Percentiles rank a stretch among this genome's conserved stretches.
These are phyloP conservation scores for Yamagishiella unicocca DNA, from an alignment of 139 green algal genomes.

Conservation along the genomic window DNA sequence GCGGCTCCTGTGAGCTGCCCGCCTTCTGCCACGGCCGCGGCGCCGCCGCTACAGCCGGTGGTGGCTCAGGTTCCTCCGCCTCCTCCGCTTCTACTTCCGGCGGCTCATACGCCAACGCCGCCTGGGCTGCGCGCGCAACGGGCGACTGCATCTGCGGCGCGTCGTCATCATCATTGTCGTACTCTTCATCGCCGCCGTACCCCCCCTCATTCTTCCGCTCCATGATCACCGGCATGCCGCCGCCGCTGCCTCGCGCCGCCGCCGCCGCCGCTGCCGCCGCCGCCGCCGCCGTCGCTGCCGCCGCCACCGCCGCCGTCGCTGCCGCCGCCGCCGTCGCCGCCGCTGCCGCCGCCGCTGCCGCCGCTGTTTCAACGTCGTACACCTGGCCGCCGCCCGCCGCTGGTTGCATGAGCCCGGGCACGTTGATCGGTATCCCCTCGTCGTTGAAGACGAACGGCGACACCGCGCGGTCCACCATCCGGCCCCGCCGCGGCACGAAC, in stretches of 20 bases:
- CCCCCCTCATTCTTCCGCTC: neutral
- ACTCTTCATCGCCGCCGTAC: neutral
- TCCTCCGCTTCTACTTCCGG: neutral
- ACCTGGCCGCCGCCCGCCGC: neutral
- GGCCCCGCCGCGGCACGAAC: neutral
- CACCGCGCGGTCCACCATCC: constrained; percentile 17
- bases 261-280: neutral
- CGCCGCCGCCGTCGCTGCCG: neutral
- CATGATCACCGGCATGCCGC: neutral
- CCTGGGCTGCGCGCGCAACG: neutral
- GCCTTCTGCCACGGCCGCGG: neutral
- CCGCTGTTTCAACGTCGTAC: neutral
- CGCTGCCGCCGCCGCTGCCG: neutral
- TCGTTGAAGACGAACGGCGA: constrained; percentile 41
- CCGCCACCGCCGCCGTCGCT: neutral
- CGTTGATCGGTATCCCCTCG: neutral
- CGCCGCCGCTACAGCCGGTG: neutral
- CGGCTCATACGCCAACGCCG: neutral
- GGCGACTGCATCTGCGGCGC: constrained; percentile 39
- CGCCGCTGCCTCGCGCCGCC: neutral
- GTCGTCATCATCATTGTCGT: constrained; percentile 16
- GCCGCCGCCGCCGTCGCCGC: too few species aligned
- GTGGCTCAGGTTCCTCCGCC: neutral
- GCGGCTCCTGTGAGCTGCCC: too few species aligned
- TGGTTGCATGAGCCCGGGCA: neutral